phyloP scores from a whole-genome alignment of 2,329 filamentous ascomycete species.

The Chalara sp. region DNA sequence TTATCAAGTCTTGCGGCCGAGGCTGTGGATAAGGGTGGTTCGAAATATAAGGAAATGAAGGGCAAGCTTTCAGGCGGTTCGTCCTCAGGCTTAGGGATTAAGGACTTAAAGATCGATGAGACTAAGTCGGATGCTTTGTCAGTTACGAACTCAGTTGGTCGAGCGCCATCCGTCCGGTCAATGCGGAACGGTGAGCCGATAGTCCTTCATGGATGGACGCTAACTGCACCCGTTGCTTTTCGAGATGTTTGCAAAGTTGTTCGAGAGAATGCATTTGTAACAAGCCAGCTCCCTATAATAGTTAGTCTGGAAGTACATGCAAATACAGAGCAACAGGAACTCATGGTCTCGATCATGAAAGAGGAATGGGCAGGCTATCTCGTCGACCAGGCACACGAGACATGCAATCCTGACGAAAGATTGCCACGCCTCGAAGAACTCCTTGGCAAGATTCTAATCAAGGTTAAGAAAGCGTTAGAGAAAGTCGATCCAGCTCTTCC shows the following conservation, averaged over 20 bases:
- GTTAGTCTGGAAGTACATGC: conserved; percentile 91
- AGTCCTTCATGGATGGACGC: conserved; percentile 80
- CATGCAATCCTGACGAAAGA: conserved; percentile 37
- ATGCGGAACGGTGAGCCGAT: conserved; percentile 55
- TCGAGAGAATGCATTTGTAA: conserved; percentile 68
- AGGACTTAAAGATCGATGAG: not conserved
- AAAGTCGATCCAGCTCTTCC: not conserved
- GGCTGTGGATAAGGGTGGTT: conserved; percentile 21
- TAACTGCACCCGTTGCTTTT: conserved; percentile 82
- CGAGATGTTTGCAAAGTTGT: conserved; percentile 80
- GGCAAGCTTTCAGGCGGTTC: conserved; percentile 8
- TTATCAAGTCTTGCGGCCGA: conserved; percentile 25
- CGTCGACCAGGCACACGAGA: conserved; percentile 49
- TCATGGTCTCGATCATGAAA: conserved; percentile 92
- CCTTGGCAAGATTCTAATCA: conserved; percentile 73
- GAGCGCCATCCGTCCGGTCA: conserved; percentile 20
- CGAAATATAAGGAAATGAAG: conserved; percentile 21
- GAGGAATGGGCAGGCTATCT: conserved; percentile 76
- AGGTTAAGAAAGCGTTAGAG: conserved; percentile 55
- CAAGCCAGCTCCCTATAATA: conserved; percentile 74
- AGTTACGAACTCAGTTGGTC: conserved; percentile 17
- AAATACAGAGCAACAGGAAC: conserved; percentile 72
- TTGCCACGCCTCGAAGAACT: conserved; percentile 68
- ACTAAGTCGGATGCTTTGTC: conserved; percentile 7
- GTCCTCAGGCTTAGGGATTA: conserved; percentile 6